Base-by-base conservation (phyloP, 257 asterid species). In the Linaria vulgaris region DNA sequence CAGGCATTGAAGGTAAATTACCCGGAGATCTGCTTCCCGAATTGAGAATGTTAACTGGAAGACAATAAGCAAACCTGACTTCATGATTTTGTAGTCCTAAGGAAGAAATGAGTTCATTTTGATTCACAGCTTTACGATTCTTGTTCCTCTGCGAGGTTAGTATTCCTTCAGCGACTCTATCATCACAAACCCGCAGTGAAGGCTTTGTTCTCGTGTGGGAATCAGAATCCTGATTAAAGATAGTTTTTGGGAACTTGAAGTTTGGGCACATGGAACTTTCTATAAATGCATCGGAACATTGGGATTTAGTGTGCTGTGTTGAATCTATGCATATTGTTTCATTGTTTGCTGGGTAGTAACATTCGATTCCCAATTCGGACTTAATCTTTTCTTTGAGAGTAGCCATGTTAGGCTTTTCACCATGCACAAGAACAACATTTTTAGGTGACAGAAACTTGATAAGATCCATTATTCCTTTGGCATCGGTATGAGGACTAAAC, bases 391-490 rank as follows among this genome's bases (percentile, higher is more conserved):
- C 84, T 66, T 68, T 77, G 3, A 88, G 90, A 30, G 44, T 15
- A 51, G 72, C 94, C 96, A 91, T 88, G 69, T 79, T 83, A 44
- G 87, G 95, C 76, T 84, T 88, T 53, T 88, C 98, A 14, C 95
- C 95, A 60, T 86, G 96, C 21, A 91, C 95, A 44, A 91, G 95
- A 45, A 86, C 72, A 56, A 88, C 95, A 50, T 91, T 82, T 74
- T 91, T 88, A 21, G 99, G 99, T 31, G 85, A 82, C 15, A 92
- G 91, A 75, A 89, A 92, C 72, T 75, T 85, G 45, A 92, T 52
- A 21, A 92, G 87, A 79, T 92, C 99, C 88, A 87, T 76, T 60
- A 92, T 92, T 78, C 99, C 99, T 80, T 87, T 89, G 73, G 90
- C 89, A 66, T 92, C 97, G 15, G 97, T 89, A 66, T 92, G 99